Evolutionary conservation across 1,284 basidiomycete genomes (phyloP).

Genomic region (Heterobasidion occidentale): DNA sequence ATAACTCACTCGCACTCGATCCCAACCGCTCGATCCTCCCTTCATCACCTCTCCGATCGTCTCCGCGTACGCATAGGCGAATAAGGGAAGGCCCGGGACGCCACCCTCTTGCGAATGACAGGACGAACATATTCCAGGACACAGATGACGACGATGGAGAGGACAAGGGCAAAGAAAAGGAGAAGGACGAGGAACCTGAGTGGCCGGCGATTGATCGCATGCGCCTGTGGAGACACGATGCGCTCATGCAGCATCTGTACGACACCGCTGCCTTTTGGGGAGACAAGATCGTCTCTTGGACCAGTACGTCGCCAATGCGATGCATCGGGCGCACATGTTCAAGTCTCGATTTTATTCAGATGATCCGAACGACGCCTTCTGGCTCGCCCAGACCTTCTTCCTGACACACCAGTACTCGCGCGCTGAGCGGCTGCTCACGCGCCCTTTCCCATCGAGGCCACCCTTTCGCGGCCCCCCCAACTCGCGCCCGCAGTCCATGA

Average conservation of each 20-base stretch:
- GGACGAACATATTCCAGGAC: slow-evolving; percentile 68
- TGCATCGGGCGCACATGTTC: neutral
- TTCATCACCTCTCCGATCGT: slow-evolving; percentile 58
- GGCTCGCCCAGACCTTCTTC: slow-evolving; percentile 97
- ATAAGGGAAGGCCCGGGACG: slow-evolving; percentile 38
- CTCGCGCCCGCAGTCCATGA: neutral
- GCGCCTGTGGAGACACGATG: slow-evolving; percentile 95
- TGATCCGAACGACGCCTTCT: slow-evolving; percentile 95
- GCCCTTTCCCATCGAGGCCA: slow-evolving; percentile 59
- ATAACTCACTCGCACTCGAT: slow-evolving; percentile 54
- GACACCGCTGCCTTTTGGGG: slow-evolving; percentile 99
- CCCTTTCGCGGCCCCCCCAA: slow-evolving; percentile 28
- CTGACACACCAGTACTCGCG: slow-evolving; percentile 92
- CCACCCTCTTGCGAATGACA: slow-evolving; percentile 71
- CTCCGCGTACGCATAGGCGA: slow-evolving; percentile 34
- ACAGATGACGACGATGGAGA: slow-evolving; percentile 38
- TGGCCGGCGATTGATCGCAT: slow-evolving; percentile 93
- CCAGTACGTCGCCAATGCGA: slow-evolving; percentile 55
- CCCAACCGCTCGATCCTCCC: slow-evolving; percentile 69
- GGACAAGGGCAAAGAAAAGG: neutral
- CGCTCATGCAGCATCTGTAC: slow-evolving; percentile 95
- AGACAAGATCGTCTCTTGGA: slow-evolving; percentile 91
- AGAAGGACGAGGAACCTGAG: slow-evolving; percentile 45
- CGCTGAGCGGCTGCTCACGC: slow-evolving; percentile 85
- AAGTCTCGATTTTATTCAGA: slow-evolving; percentile 35